Evolutionary conservation across 257 asterid genomes (phyloP), one percentile per base, ranked within the genome.

Genomic region (Scutellaria baicalensis): DNA sequence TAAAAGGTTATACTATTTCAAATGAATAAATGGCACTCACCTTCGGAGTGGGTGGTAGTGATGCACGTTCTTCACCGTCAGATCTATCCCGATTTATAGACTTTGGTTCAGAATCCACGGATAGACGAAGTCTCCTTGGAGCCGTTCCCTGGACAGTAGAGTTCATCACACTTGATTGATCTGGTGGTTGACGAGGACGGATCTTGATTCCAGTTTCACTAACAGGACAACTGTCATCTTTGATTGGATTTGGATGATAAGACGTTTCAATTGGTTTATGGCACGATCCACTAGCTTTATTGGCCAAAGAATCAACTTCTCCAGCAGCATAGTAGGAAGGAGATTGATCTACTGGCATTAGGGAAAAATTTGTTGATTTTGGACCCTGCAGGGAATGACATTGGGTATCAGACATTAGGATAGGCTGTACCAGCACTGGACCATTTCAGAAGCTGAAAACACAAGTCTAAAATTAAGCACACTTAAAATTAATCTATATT

Each of bases 101-200:
- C n/a, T 51, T 51, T n/a, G 60, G 77, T 61, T 38, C 49, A n/a
- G 21, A 40, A 45, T 42, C 77, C 39, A 12, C 33, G 60, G 21
- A 50, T 57, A 88, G 70, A 23, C 65, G 83, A 45, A 88, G 51
- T 78, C 90, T 83, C 66, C 90, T 84, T 33, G 84, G 68, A 69
- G 92, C 88, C 81, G 78, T 78, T 73, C 95, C 95, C 59, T 82
- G 95, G 59, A 42, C 35, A 10, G 74, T 38, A 58, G 60, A 39
- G 59, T 69, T 69, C 48, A 13, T 55, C 12, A 61, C 57, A 64
- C 61, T 72, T 23, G 75, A 70, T 38, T 6, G 71, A 67, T 47
- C 66, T 73, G 21, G 80, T 35, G 68, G 74, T 39, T 67, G 78
- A 42, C 86, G 89, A 11, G 81, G 33, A 45, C 62, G 84, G 44